Base-by-base conservation (phyloP, 345 rosid species). In the Bruguiera sexangula region DNA sequence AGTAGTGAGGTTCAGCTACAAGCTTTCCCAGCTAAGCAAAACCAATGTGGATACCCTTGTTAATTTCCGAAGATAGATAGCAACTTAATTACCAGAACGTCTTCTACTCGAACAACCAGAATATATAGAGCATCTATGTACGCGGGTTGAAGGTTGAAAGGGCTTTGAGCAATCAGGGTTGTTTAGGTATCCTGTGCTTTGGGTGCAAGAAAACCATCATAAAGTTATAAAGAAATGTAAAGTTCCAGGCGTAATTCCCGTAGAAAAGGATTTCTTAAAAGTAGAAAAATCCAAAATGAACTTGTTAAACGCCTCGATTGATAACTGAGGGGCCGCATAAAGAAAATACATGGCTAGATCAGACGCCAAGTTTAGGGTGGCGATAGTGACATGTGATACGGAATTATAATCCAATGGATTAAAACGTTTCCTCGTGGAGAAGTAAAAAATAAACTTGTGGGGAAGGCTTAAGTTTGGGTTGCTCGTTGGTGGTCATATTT, bases 191-290 rank as follows among this genome's bases (percentile, higher is more conserved):
- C 37, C 62, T 48, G 60, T 59, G 31, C 79, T 78, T 82, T 2
- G 24, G 67, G 56, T 29, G 27, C 80, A 73, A 69, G 80, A 63
- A 76, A 78, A 24, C 51, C 53, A 53, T 62, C 66, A 60, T 29
- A 3, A 34, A 46, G 50, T 15, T 13, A 8, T 9, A n/a, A 9
- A 55, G 27, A 21, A 62, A 9, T 34, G 52, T n/a, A 46, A 57
- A 67, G 51, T 8, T 32, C 10, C 3, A 3, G 30, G 10, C 48
- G 27, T 22, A 21, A 37, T 31, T 27, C 32, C 21, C 21, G 30
- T 21, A 19, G 72, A 69, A 69, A 69, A 32, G 6, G 72, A 70
- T 62, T 1, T 10, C 2, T 19, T 43, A 53, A 39, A 63, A 67
- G 63, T 52, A 27, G 26, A 16, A 68, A 36, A 67, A 27, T 29